Base-by-base conservation (phyloP, 805 yeast genomes). In the Suhomyces sp. region DNA sequence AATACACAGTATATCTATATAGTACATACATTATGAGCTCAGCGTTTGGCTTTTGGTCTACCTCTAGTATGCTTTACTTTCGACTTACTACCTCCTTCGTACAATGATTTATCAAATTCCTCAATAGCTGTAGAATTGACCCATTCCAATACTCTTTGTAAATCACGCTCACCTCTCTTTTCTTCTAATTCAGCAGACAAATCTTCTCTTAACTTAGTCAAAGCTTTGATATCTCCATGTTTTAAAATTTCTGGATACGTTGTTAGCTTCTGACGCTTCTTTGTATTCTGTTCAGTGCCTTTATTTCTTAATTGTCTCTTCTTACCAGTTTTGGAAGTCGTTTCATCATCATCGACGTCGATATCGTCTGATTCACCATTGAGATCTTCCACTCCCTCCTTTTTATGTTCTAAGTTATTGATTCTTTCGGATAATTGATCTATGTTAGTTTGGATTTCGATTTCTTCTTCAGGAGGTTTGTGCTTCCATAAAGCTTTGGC, bases 81-180 rank as follows among this genome's bases (percentile, higher is more conserved):
- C 9, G 42, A 37, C 40, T 47, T 56, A 39, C 63, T 71, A 4
- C 70, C 74, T 11, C 84, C 85, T 11, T 77, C 83, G 42, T 75
- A 79, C 40, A 79, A 76, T 0, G 72, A 58, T 40, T 68, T 66
- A 4, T 78, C 84, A 11, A 67, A 57, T 25, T 56, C 53, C 9
- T 76, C 81, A 11, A 71, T 44, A 1, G 86, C 84, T 12, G 68
- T 58, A 6, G 77, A 68, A 47, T 81, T 81, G 17, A 77, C 79
- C 86, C 87, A 81, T 38, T 75, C 77, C 2, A 69, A 50, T 20
- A 78, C 76, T 34, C 80, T 56, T 14, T 63, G 60, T 33, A 62
- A 48, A 39, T 67, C 76, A 35, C 71, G 60, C 15, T 70, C 68
- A 10, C 58, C 52, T 29, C 54, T 50, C 40, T 70, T 49, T 8